Percentiles rank a stretch among this genome's conserved stretches.
Conservation (phyloP, 345 rosid species). For the Gossypium sturtianum region DNA sequence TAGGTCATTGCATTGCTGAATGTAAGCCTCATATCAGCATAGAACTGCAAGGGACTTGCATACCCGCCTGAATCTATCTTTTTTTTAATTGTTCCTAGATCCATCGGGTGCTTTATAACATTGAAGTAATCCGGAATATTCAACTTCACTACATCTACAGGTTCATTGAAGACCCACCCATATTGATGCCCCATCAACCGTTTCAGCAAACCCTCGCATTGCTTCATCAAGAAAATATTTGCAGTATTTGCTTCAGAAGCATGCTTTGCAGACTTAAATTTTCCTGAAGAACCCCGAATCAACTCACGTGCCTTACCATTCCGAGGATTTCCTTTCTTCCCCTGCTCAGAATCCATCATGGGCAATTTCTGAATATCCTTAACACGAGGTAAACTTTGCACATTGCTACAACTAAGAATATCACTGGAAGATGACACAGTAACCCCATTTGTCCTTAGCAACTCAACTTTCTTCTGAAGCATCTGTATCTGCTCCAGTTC, state of each 20-base stretch:
- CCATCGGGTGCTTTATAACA: conserved; percentile 86
- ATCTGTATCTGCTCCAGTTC: conserved; percentile 71
- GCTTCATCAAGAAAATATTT: conserved; percentile 64
- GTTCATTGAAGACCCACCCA: conserved; percentile 81
- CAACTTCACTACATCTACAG: conserved; percentile 74
- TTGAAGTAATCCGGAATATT: conserved; percentile 80
- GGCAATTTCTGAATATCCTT: conserved; percentile 40
- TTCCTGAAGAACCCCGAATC: conserved; percentile 52
- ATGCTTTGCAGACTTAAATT: conserved; percentile 44
- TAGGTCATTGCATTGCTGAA: conserved; percentile 86
- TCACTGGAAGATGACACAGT: conserved; percentile 61
- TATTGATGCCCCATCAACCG: conserved; percentile 70
- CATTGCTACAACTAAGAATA: conserved; percentile 56
- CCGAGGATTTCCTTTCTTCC: conserved; percentile 47
- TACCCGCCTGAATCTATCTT: conserved; percentile 59
- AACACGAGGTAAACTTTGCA: conserved; percentile 28
- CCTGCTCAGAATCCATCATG: conserved; percentile 32
- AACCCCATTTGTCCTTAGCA: conserved; percentile 37
- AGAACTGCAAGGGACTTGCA: conserved; percentile 70
- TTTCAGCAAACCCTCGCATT: conserved; percentile 61
- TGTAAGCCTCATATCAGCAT: conserved; percentile 77
- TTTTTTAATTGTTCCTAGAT: conserved; percentile 71
- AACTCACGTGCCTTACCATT: conserved; percentile 31
- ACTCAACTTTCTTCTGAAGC: conserved; percentile 57
- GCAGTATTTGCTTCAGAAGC: conserved; percentile 30